Conservation (phyloP, 768 basidiomycete genomes). For the Amanita polypyramis region DNA sequence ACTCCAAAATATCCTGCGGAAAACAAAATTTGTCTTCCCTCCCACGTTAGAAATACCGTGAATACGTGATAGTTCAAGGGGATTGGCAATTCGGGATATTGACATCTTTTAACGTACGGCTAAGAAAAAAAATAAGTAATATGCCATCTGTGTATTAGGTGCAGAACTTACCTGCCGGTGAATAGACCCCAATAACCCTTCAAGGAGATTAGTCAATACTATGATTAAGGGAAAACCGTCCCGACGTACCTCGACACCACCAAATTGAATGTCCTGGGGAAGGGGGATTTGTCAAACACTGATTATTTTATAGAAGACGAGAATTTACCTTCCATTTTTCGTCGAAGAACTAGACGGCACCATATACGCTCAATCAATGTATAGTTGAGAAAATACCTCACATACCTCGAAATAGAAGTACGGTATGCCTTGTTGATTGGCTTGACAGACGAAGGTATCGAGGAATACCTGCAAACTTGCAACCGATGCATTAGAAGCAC, state of each 20-base stretch:
- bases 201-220: neutral
- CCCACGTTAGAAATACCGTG: neutral
- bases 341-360: conserved; percentile 48
- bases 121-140: conserved; percentile 16
- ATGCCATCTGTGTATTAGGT: neutral
- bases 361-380: neutral
- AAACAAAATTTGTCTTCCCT: neutral
- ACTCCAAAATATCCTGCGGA: no score
- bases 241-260: conserved; percentile 54
- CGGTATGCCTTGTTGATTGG: conserved; percentile 62
- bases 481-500: conserved; percentile 51
- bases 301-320: neutral
- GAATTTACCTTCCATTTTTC: conserved; percentile 59
- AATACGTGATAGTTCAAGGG: conserved; percentile 16
- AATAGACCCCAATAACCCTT: conserved; percentile 41
- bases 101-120: conserved; percentile 62
- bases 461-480: conserved; percentile 58
- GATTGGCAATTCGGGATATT: conserved; percentile 48
- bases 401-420: conserved; percentile 84
- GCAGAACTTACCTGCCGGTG: conserved; percentile 27
- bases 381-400: conserved; percentile 7
- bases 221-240: neutral
- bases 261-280: conserved; percentile 43
- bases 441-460: conserved; percentile 82
- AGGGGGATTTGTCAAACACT: neutral